A percentile compares a stretch with the other conserved stretches of the same genome.
phyloP scores from a whole-genome alignment of 2,329 filamentous ascomycete genomes.

The Cercospora sp. region DNA sequence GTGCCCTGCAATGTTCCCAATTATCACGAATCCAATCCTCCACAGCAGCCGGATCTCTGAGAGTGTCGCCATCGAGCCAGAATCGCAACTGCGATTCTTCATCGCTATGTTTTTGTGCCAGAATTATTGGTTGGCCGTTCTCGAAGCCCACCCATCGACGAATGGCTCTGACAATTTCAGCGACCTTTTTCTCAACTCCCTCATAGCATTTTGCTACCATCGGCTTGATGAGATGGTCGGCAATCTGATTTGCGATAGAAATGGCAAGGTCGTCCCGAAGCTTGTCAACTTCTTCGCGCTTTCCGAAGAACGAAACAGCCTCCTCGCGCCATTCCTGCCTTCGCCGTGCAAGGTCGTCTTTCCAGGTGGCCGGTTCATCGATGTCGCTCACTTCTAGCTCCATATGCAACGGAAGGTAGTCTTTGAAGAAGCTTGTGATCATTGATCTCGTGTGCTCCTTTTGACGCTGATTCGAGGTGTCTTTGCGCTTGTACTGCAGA shows the following conservation, averaged over 20 bases:
- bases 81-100: constrained; percentile 29
- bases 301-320: constrained; percentile 49
- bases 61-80: constrained; percentile 19
- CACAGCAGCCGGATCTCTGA: constrained; percentile 21
- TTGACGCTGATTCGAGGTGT: constrained; percentile 57
- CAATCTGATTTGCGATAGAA: constrained; percentile 28
- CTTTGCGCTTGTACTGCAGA: constrained; percentile 33
- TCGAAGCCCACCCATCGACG: constrained; percentile 31
- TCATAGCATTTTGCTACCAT: constrained; percentile 25
- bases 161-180: constrained; percentile 36
- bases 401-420: constrained; percentile 60
- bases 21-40: constrained; percentile 29
- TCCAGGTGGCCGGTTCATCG: not conserved
- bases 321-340: constrained; percentile 54
- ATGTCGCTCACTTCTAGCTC: constrained; percentile 26
- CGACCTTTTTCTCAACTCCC: constrained; percentile 26
- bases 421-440: constrained; percentile 62
- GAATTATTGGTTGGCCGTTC: constrained; percentile 19
- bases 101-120: constrained; percentile 24
- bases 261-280: constrained; percentile 24
- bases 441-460: constrained; percentile 58
- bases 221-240: constrained; percentile 28
- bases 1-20: constrained; percentile 33
- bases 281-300: constrained; percentile 25
- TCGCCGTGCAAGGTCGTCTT: constrained; percentile 15